Evolutionary conservation across 352 stramenopile genomes (phyloP).

Genomic region (Globisporangium abappressorium): DNA sequence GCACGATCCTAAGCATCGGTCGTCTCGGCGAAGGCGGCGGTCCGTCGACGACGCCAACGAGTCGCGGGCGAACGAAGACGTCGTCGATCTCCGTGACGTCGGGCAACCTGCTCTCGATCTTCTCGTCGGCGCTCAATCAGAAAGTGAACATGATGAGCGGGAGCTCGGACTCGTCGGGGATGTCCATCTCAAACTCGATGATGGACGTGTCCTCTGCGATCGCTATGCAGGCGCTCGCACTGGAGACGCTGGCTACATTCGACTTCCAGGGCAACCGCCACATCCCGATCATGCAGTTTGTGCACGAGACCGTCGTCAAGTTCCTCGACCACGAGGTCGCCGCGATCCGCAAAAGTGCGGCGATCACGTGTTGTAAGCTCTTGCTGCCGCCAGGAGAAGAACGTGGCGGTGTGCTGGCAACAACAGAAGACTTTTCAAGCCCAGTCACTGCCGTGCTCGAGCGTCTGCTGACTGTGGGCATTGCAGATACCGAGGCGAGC

Average conservation of each 20-base stretch:
- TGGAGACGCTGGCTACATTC: slow-evolving; percentile 85
- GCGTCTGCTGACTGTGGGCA: slow-evolving; percentile 78
- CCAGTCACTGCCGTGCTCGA: slow-evolving; percentile 77
- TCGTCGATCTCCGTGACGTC: slow-evolving; percentile 70
- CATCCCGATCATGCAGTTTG: slow-evolving; percentile 87
- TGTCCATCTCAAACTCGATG: slow-evolving; percentile 23
- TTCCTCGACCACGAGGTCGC: slow-evolving; percentile 86
- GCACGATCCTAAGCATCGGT: slow-evolving; percentile 52
- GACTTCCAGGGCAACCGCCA: slow-evolving; percentile 84
- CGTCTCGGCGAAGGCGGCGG: slow-evolving; percentile 44
- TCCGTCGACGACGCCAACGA: slow-evolving; percentile 51
- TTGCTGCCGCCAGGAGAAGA: slow-evolving; percentile 71
- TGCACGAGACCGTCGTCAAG: slow-evolving; percentile 85
- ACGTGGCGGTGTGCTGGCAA: slow-evolving; percentile 40
- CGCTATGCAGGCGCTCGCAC: slow-evolving; percentile 75
- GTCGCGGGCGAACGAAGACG: slow-evolving; percentile 66
- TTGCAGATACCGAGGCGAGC: slow-evolving; percentile 82
- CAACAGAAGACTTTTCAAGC: slow-evolving; percentile 67
- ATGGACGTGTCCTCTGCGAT: slow-evolving; percentile 56
- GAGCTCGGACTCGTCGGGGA: slow-evolving; percentile 28
- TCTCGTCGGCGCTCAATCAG: slow-evolving; percentile 52
- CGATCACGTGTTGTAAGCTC: slow-evolving; percentile 87
- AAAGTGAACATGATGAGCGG: slow-evolving; percentile 32
- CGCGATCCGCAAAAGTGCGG: slow-evolving; percentile 80
- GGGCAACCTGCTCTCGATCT: slow-evolving; percentile 68